Conservation (phyloP, 139 green algal genomes). For the Pycnococcus provasolii region DNA sequence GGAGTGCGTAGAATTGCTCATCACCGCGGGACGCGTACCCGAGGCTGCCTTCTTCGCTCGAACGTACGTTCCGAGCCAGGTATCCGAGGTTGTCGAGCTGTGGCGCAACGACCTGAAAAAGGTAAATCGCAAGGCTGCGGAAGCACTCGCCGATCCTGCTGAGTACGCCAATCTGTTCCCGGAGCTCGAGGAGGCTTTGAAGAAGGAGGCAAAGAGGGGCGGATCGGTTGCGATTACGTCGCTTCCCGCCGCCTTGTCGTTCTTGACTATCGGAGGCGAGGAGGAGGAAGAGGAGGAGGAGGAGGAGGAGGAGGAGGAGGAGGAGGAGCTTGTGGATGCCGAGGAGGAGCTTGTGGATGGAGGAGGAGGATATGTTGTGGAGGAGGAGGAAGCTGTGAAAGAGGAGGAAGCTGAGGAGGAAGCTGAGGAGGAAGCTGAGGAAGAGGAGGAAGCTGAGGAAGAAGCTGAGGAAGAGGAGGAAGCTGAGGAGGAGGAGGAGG, state of each 20-base stretch:
- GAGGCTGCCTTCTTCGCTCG: conserved; percentile 93
- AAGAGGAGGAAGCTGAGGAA: conserved; percentile 2
- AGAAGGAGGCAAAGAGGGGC: conserved; percentile 3
- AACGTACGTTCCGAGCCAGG: conserved; percentile 70
- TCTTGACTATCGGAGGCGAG: too few relatives aligned
- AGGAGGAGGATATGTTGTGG: conserved; percentile 4
- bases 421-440: neutral
- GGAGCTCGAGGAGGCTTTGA: conserved; percentile 61
- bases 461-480: neutral
- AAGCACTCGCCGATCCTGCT: conserved; percentile 83
- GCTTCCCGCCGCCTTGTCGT: too few relatives aligned
- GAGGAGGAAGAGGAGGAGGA: neutral
- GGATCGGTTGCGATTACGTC: too few relatives aligned
- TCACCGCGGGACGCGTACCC: conserved; percentile 56
- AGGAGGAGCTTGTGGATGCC: neutral
- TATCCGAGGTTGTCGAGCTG: conserved; percentile 56
- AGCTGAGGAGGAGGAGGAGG: conserved; percentile 5
- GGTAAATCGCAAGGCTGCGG: conserved; percentile 89
- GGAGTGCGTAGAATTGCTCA: conserved; percentile 69
- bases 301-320: neutral
- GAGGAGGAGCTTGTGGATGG: neutral
- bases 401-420: neutral
- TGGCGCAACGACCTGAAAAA: conserved; percentile 84
- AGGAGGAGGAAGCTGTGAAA: neutral
- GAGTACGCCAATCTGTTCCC: conserved; percentile 96